Evolutionary conservation across 2,329 filamentous ascomycete species (phyloP), one percentile per base, ranked within the genome.

Genomic region (Tricladium varicosporioides): DNA sequence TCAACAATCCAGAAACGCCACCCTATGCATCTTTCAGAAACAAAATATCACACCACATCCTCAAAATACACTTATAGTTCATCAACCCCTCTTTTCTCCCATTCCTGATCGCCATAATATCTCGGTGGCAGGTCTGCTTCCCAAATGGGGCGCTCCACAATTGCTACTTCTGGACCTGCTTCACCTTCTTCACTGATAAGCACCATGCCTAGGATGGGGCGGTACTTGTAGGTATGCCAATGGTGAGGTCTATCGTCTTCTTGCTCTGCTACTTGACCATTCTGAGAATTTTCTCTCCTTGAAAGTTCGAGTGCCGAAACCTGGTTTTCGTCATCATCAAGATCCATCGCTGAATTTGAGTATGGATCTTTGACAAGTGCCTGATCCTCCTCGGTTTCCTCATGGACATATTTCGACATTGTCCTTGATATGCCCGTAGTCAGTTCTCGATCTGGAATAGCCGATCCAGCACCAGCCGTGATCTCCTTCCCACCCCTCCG

Each of bases 181-280:
- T 74, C 71, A 15, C 43, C 64, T 60, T 16, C 65, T 60, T 45
- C 63, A 54, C 54, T 63, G 61, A 80, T 72, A 45, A 78, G 76
- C 36, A 84, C 80, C 40, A 86, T 75, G 53, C 92, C 94, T 60
- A 99, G 78, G 65, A 99, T 92, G n/a, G 92, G 90, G 57, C 92
- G 83, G 74, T 97, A 99, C 73, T 96, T 95, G 79, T 89, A 92
- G 5, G 92, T 96, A 70, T 87, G 84, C 91, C 92, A 97, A 18
- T 54, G 56, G 51, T 58, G 52, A 19, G 52, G 32, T 46, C 53
- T 54, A 16, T 51, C 54, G 15, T 54, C 51, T n/a, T 27, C 56
- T 42, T 19, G 27, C 5, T 64, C 61, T 5, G 46, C 59, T n/a
- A 61, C 57, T 8, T 54, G 57, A 13, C 63, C 60, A 33, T 60